Percentiles rank a stretch among this genome's conserved stretches.
These are phyloP conservation scores for Dunaliella primolecta DNA, from an alignment of 139 green algal species.

Conservation along the genomic window DNA sequence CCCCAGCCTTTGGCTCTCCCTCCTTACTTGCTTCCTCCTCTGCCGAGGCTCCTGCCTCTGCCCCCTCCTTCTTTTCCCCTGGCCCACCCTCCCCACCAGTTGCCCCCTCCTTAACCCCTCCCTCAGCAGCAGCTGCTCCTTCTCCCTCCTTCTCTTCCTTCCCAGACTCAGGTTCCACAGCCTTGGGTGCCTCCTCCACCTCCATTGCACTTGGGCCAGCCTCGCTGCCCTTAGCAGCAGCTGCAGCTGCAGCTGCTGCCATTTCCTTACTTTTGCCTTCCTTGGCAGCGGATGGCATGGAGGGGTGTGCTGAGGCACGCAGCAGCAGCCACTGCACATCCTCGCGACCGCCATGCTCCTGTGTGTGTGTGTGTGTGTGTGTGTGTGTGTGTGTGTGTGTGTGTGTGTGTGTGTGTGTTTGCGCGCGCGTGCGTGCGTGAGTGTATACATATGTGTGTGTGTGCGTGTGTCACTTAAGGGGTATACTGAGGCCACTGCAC, in stretches of 20 bases:
- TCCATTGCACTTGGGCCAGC: not conserved
- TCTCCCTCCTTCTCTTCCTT: not conserved
- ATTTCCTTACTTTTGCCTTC: not conserved
- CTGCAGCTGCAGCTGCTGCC: slow-evolving; percentile 9
- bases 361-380: no score
- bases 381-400: no score
- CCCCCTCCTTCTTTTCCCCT: no score
- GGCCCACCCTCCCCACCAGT: not conserved
- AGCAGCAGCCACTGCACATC: slow-evolving; percentile 70
- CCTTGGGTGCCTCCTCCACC: not conserved
- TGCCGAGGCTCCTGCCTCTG: not conserved
- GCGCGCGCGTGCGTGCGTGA: no score
- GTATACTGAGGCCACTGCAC: no score
- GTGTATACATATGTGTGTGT: no score
- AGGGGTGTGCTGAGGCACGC: not conserved
- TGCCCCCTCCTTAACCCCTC: not conserved
- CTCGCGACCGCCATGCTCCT: slow-evolving; percentile 64
- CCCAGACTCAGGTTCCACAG: not conserved
- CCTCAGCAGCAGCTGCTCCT: not conserved
- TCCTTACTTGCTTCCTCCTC: no score
- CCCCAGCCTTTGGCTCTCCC: no score
- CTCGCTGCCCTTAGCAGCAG: slow-evolving; percentile 5
- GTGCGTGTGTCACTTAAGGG: no score
- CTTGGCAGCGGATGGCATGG: not conserved
- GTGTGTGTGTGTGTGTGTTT: no score